A percentile compares a stretch with the other conserved stretches of the same genome.
Evolutionary conservation across 2,329 filamentous ascomycete genomes (phyloP).

Genomic region (Cadophora malorum): DNA sequence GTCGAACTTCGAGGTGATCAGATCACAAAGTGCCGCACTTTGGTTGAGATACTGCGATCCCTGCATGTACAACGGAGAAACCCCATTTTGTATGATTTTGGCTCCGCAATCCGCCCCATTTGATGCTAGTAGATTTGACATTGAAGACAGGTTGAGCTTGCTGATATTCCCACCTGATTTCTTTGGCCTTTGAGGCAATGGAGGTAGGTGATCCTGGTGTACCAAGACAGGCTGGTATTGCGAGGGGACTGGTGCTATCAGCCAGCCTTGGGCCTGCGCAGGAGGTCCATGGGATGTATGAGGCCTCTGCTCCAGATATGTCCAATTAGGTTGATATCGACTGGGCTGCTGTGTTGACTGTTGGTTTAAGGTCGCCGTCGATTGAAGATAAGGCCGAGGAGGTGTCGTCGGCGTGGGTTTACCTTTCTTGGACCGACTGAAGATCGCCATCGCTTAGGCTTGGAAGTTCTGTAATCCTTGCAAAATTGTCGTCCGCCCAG

Average conservation of each 20-base stretch:
- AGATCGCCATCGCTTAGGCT: constrained; percentile 41
- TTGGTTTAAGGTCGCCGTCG: constrained; percentile 16
- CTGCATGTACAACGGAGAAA: constrained; percentile 52
- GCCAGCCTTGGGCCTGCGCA: constrained; percentile 32
- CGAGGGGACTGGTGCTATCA: constrained; percentile 30
- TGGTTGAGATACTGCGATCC: constrained; percentile 54
- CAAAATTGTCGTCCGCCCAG: constrained; percentile 10
- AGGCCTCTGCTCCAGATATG: constrained; percentile 29
- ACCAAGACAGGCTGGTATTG: constrained; percentile 36
- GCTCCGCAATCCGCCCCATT: constrained; percentile 46
- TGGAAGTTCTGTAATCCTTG: constrained; percentile 27
- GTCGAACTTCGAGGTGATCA: constrained; percentile 68
- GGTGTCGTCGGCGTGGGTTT: constrained; percentile 28
- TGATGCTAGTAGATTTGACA: constrained; percentile 46
- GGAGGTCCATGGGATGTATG: constrained; percentile 21
- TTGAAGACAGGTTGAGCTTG: constrained; percentile 38
- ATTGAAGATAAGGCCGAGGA: constrained; percentile 21
- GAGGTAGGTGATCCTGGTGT: constrained; percentile 31
- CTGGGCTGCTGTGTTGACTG: constrained; percentile 24
- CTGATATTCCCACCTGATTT: constrained; percentile 29
- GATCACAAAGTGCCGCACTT: constrained; percentile 59
- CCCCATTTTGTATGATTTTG: constrained; percentile 52
- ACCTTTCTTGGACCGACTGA: constrained; percentile 40
- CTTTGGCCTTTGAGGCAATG: constrained; percentile 31
- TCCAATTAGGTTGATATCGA: constrained; percentile 27